These are phyloP conservation scores for Candida cerambycidarum DNA, from an alignment of 805 yeast genomes.

Conservation along the genomic window DNA sequence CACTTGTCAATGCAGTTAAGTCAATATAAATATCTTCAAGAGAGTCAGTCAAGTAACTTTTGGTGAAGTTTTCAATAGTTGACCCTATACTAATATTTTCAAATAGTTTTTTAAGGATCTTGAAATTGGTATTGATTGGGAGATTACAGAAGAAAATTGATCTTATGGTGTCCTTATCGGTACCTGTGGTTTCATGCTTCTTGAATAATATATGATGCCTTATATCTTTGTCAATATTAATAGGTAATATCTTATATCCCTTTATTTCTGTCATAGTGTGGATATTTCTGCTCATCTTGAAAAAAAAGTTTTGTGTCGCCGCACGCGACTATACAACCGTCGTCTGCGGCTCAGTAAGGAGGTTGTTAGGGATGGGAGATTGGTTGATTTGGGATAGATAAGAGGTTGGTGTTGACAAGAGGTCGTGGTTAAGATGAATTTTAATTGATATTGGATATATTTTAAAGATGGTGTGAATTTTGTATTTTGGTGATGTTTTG, in stretches of 20 bases:
- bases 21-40: constrained; percentile 51
- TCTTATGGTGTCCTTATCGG: constrained; percentile 46
- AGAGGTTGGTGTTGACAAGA: too few species aligned
- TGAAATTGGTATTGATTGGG: constrained; percentile 60
- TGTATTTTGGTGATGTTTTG: too few species aligned
- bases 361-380: too few species aligned
- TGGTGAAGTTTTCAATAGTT: constrained; percentile 49
- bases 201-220: constrained; percentile 64
- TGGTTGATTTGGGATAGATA: too few species aligned
- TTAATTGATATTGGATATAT: too few species aligned
- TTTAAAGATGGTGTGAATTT: too few species aligned
- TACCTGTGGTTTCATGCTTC: constrained; percentile 54
- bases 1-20: constrained; percentile 59
- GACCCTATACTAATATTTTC: constrained; percentile 62
- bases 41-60: constrained; percentile 38
- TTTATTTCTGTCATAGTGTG: constrained; percentile 44
- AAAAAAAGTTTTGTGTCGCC: constrained; percentile 9
- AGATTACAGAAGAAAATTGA: constrained; percentile 75
- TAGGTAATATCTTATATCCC: constrained; percentile 55
- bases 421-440: too few species aligned
- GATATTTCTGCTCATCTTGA: constrained; percentile 8
- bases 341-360: too few species aligned
- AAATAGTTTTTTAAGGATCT: constrained; percentile 56
- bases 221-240: constrained; percentile 39
- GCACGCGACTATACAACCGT: constrained; percentile 1